Conservation (phyloP, 345 rosid species). For the Brassica rapa region DNA sequence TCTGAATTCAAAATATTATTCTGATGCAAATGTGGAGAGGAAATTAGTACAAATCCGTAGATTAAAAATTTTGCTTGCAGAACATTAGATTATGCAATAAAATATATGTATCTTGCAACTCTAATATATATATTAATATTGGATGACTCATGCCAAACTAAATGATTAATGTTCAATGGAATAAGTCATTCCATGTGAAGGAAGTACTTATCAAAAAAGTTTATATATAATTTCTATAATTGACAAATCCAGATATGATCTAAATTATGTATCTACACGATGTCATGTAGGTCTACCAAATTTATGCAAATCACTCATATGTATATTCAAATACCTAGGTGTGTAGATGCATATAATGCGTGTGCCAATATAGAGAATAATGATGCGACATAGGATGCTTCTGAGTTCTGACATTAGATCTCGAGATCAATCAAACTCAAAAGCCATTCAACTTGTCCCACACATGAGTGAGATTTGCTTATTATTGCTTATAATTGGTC, state of each 20-base stretch:
- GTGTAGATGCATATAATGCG: slow-evolving; percentile 11
- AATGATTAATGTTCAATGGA: slow-evolving; percentile 20
- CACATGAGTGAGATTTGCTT: slow-evolving; percentile 35
- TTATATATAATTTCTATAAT: not conserved
- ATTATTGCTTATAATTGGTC: slow-evolving; percentile 25
- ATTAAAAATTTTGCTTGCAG: not conserved
- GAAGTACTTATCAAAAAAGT: not conserved
- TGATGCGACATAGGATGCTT: slow-evolving; percentile 39
- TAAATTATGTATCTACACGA: not conserved
- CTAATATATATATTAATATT: not conserved
- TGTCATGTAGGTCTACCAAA: slow-evolving; percentile 9
- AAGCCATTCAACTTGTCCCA: slow-evolving; percentile 34
- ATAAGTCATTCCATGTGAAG: slow-evolving; percentile 26
- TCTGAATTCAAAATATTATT: not conserved
- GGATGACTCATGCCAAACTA: slow-evolving; percentile 2
- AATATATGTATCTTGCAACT: not conserved
- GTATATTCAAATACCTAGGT: not conserved
- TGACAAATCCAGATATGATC: slow-evolving; percentile 35
- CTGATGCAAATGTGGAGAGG: not conserved
- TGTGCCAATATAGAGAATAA: slow-evolving; percentile 19
- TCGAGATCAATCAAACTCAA: slow-evolving; percentile 34
- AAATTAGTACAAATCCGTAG: not conserved
- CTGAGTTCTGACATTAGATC: slow-evolving; percentile 34
- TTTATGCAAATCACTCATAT: slow-evolving; percentile 6
- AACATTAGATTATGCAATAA: not conserved